Conservation (phyloP, 306 rosid species). For the Quillaja saponaria region DNA sequence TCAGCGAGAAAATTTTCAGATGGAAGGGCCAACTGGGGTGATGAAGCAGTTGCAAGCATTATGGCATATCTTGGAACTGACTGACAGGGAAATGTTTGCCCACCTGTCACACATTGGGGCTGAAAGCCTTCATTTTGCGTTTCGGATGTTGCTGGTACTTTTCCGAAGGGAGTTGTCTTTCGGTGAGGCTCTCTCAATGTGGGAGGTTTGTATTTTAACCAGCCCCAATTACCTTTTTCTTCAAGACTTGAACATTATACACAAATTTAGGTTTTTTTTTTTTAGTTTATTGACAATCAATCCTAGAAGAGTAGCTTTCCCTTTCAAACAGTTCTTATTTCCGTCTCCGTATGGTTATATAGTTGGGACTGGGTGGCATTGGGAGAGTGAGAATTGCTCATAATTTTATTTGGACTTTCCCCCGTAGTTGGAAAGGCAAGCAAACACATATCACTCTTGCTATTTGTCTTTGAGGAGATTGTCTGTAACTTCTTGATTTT, state of each 20-base stretch:
- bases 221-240: slow-evolving; percentile 1
- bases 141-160: slow-evolving; percentile 92
- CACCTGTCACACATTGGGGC: slow-evolving; percentile 91
- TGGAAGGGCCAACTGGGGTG: slow-evolving; percentile 97
- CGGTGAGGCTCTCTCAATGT: slow-evolving; percentile 86
- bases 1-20: slow-evolving; percentile 88
- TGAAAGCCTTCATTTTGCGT: slow-evolving; percentile 95
- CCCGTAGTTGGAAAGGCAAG: slow-evolving; percentile 12
- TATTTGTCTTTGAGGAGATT: slow-evolving; percentile 25
- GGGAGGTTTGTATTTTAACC: slow-evolving; percentile 76
- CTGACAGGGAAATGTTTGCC: slow-evolving; percentile 71
- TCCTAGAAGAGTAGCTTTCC: slow-evolving; percentile 16
- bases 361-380: not conserved
- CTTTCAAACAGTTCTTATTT: not conserved
- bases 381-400: slow-evolving; percentile 11
- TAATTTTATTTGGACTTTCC: slow-evolving; percentile 17
- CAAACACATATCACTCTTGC: slow-evolving; percentile 11
- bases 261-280: not conserved
- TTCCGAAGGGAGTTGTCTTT: slow-evolving; percentile 90
- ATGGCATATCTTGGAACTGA: slow-evolving; percentile 81
- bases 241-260: slow-evolving; percentile 9
- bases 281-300: slow-evolving; percentile 5
- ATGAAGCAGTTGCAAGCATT: slow-evolving; percentile 80
- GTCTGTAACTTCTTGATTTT: not conserved
- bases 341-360: slow-evolving; percentile 8